Evolutionary conservation across 192 early-diverging fungal species (phyloP).

Genomic region (Pilaira anomala): DNA sequence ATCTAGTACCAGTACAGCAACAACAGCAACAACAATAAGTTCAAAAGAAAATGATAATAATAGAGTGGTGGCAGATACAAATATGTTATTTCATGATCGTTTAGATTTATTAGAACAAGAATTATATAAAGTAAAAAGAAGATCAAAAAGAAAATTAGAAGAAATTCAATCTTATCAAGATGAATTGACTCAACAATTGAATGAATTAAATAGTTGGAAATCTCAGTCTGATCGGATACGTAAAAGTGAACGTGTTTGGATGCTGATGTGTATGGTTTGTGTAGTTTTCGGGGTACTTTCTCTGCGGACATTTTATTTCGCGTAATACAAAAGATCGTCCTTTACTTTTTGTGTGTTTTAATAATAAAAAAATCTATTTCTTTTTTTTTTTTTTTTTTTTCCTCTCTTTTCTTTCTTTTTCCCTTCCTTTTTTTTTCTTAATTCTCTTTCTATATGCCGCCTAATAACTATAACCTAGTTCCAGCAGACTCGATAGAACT

Average conservation of each 20-base stretch:
- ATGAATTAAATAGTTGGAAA: slow-evolving; percentile 13
- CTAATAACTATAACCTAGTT: slow-evolving; percentile 5
- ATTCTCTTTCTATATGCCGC: slow-evolving; percentile 3
- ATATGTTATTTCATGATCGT: slow-evolving; percentile 30
- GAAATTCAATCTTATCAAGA: slow-evolving; percentile 8
- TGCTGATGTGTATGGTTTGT: slow-evolving; percentile 20
- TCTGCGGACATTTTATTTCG: not conserved
- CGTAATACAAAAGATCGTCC: not conserved
- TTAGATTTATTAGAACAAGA: slow-evolving; percentile 34
- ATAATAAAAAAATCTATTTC: not conserved
- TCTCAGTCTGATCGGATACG: not conserved
- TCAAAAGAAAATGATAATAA: not conserved
- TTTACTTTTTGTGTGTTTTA: not conserved
- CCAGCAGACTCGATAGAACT: slow-evolving; percentile 11
- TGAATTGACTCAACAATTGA: slow-evolving; percentile 12
- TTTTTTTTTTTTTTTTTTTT: not conserved
- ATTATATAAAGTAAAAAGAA: slow-evolving; percentile 15
- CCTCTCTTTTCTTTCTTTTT: not conserved
- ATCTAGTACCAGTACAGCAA: not conserved
- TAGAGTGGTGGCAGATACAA: slow-evolving; percentile 13
- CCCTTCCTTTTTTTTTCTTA: not conserved
- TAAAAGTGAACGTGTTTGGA: slow-evolving; percentile 24
- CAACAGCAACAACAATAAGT: not conserved
- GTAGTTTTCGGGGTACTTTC: slow-evolving; percentile 15
- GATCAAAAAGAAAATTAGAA: slow-evolving; percentile 15